Base-by-base conservation (phyloP, 2,329 filamentous ascomycete species). In the Didymella exigua region DNA sequence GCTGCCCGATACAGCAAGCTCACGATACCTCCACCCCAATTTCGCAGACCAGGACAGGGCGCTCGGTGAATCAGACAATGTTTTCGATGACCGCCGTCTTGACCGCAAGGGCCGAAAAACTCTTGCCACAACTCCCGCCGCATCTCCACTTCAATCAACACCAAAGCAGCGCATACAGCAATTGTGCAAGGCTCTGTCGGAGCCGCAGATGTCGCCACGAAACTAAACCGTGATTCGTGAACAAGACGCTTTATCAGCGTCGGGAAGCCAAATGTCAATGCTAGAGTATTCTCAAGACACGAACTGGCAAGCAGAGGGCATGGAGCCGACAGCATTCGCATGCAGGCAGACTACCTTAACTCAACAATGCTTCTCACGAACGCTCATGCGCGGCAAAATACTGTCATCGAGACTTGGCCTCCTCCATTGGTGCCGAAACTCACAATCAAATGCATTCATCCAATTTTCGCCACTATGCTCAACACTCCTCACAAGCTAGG, bases 1-100 rank as follows among this genome's bases (percentile, higher is more conserved):
- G 37, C 43, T 41, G 38, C 43, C 52, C 24, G 26, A 42, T 42
- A 6, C 26, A 46, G 24, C 40, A 41, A 34, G 40, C 41, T 42
- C 29, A 33, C 21, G 16, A 50, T 55, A 36, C n/a, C 47, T 31
- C 46, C 33, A 41, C 47, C 19, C 19, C 23, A 10, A 24, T 19
- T 7, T 21, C 16, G 10, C 18, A 10, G 21, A 21, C 18, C 10
- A 13, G 18, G 10, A 3, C n/a, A 6, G 14, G 6, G 1, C 18
- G 1, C 10, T 34, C 16, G 10, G 31, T 16, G 14, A 34, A 6
- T 16, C 9, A 34, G 31, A 18, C 4, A 34, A 8, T 8, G 18
- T 34, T 7, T 7, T 19, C 16, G 18, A 37, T 37, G 34, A 21
- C 18, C 14, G 6, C 24, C 36, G 13, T 24, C 36, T 24, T 5